phyloP scores from a whole-genome alignment of 2,329 filamentous ascomycete genomes.

The Teratosphaeria gauchensis region DNA sequence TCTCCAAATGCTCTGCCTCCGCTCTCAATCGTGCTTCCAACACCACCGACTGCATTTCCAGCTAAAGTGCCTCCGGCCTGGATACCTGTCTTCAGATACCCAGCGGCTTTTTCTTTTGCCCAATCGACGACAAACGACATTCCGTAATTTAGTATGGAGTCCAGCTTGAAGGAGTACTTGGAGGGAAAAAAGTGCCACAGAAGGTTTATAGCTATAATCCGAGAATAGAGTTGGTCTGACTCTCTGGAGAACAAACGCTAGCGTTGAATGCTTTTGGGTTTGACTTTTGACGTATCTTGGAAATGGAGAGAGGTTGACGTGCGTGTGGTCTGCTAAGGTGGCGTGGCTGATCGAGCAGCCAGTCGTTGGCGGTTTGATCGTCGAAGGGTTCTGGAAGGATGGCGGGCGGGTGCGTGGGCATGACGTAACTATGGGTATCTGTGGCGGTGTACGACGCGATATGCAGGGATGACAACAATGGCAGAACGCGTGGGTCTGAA shows the following conservation, averaged over 20 bases:
- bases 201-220: background rate
- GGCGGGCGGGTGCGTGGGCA: background rate
- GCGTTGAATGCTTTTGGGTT: background rate
- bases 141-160: background rate
- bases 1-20: slow-evolving; percentile 24
- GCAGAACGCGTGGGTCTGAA: background rate
- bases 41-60: slow-evolving; percentile 28
- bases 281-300: background rate
- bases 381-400: background rate
- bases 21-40: slow-evolving; percentile 25
- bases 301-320: background rate
- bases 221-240: background rate
- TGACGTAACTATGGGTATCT: background rate
- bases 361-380: background rate
- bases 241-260: background rate
- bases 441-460: background rate
- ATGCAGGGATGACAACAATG: background rate
- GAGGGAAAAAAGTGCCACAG: background rate
- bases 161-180: background rate
- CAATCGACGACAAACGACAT: slow-evolving; percentile 21
- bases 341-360: background rate
- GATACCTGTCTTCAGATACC: slow-evolving; percentile 24
- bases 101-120: slow-evolving; percentile 23
- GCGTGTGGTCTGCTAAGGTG: background rate
- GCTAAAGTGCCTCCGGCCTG: slow-evolving; percentile 29